phyloP scores from a whole-genome alignment of 371 early-diverging fungal genomes.

The Syncephalis plumigaleata region DNA sequence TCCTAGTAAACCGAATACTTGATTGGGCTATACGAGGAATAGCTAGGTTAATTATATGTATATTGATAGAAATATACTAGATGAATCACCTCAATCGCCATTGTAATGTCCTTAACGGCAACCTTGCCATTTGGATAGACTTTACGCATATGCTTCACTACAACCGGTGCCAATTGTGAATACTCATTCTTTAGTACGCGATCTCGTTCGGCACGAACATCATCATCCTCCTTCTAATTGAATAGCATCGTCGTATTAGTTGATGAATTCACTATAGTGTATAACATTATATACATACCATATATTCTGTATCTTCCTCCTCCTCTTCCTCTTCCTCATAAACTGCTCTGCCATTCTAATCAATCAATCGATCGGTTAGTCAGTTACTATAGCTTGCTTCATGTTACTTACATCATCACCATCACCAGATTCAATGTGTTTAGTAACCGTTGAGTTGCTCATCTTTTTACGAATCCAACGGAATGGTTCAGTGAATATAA shows the following conservation, averaged over 20 bases:
- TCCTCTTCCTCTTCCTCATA: constrained; percentile 5
- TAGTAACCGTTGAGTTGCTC: too few relatives aligned
- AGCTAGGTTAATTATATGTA: too few relatives aligned
- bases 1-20: constrained; percentile 44
- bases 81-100: constrained; percentile 26
- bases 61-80: too few relatives aligned
- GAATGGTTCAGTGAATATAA: constrained; percentile 27
- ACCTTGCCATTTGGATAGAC: constrained; percentile 33
- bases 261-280: too few relatives aligned
- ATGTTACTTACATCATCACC: too few relatives aligned
- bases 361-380: too few relatives aligned
- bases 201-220: constrained; percentile 32
- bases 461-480: constrained; percentile 5
- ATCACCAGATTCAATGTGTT: too few relatives aligned
- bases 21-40: constrained; percentile 5
- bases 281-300: constrained; percentile 9
- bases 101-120: constrained; percentile 44
- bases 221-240: constrained; percentile 24
- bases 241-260: too few relatives aligned
- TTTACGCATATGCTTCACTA: constrained; percentile 39
- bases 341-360: too few relatives aligned
- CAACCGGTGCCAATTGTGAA: constrained; percentile 20
- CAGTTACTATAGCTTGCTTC: too few relatives aligned
- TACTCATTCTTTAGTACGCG: constrained; percentile 20
- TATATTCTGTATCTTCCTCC: constrained; percentile 13